Conservation (phyloP, 2,329 filamentous ascomycete genomes). For the Arachnomyces sp. region DNA sequence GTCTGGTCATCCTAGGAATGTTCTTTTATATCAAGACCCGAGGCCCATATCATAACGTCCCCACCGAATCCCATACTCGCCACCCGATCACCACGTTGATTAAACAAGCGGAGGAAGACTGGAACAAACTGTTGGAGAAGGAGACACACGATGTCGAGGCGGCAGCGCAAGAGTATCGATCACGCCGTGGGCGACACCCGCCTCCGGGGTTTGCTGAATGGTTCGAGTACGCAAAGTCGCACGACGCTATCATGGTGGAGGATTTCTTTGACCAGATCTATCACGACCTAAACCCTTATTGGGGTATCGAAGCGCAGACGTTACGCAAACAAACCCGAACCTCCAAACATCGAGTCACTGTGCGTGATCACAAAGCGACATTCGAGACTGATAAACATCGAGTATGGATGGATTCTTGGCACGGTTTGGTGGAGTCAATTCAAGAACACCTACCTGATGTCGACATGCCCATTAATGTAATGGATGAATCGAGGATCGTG, state of each 20-base stretch:
- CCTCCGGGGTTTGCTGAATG: conserved; percentile 45
- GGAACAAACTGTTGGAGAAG: conserved; percentile 13
- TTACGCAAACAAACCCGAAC: conserved; percentile 36
- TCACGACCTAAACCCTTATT: conserved; percentile 43
- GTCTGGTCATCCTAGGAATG: too few relatives aligned
- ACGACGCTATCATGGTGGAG: conserved; percentile 40
- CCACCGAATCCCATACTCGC: too few relatives aligned
- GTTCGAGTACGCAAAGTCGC: conserved; percentile 37
- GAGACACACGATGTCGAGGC: conserved; percentile 29
- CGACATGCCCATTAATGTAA: conserved; percentile 41
- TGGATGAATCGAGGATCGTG: conserved; percentile 43
- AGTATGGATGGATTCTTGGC: conserved; percentile 36
- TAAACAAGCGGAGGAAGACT: conserved; percentile 10
- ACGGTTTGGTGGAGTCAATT: conserved; percentile 32
- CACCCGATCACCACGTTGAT: conserved; percentile 17
- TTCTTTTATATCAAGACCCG: too few relatives aligned
- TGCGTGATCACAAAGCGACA: conserved; percentile 34
- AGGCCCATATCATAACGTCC: too few relatives aligned
- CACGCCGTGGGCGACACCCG: conserved; percentile 40
- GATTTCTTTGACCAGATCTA: conserved; percentile 48
- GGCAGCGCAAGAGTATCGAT: conserved; percentile 37
- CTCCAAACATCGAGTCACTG: conserved; percentile 30
- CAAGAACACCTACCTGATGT: conserved; percentile 37
- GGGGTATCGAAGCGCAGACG: conserved; percentile 36
- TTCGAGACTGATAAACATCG: conserved; percentile 20